A percentile compares a stretch with the other conserved stretches of the same genome.
phyloP scores from a whole-genome alignment of 1,284 basidiomycete species.

The Malassezia furfur region DNA sequence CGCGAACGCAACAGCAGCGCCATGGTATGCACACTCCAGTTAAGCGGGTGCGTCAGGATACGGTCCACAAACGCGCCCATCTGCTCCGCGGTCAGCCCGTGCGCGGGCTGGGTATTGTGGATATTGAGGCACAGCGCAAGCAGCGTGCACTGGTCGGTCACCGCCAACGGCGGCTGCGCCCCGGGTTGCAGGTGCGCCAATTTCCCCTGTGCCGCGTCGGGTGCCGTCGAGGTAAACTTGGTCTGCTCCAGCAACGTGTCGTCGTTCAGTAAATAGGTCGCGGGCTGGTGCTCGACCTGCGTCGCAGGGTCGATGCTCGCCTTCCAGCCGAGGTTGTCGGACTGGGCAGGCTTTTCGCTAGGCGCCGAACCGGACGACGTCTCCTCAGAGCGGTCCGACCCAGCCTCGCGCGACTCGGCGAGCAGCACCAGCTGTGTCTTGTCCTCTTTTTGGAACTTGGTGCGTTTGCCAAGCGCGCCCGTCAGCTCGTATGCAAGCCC shows the following conservation, averaged over 20 bases:
- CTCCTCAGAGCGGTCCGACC: conserved; percentile 29
- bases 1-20: conserved; percentile 42
- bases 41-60: conserved; percentile 35
- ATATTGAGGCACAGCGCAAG: conserved; percentile 45
- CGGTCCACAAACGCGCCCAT: conserved; percentile 43
- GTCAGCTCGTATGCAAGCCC: conserved; percentile 82
- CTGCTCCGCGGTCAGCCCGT: conserved; percentile 42
- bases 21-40: conserved; percentile 48
- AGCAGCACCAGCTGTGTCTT: conserved; percentile 86
- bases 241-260: conserved; percentile 93
- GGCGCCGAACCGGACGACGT: conserved; percentile 6
- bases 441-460: conserved; percentile 81
- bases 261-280: conserved; percentile 77
- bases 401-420: conserved; percentile 59
- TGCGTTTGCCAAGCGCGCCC: conserved; percentile 84
- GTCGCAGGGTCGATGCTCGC: conserved; percentile 25
- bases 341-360: conserved; percentile 3
- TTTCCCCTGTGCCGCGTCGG: conserved; percentile 51
- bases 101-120: conserved; percentile 45
- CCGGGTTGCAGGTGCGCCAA: conserved; percentile 65
- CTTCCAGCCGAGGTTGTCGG: conserved; percentile 21
- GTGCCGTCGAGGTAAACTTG: conserved; percentile 61
- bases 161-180: conserved; percentile 58
- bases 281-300: conserved; percentile 54
- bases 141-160: conserved; percentile 41